phyloP scores from a whole-genome alignment of 805 yeast genomes.

The Komagataella pseudopastoris region DNA sequence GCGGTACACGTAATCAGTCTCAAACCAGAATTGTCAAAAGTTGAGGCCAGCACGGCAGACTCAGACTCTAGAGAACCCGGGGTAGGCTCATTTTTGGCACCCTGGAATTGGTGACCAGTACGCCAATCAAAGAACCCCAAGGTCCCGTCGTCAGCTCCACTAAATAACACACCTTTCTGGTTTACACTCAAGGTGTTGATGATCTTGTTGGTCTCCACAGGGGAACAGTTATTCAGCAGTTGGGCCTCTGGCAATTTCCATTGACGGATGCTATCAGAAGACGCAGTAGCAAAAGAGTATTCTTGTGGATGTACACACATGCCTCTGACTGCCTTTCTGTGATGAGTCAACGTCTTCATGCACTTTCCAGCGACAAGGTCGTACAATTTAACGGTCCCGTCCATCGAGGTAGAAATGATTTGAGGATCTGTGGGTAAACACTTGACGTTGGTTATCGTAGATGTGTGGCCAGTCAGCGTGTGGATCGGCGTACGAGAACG shows the following conservation, averaged over 20 bases:
- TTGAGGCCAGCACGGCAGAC: constrained; percentile 51
- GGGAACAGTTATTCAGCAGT: constrained; percentile 43
- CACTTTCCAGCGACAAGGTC: constrained; percentile 74
- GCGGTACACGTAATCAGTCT: constrained; percentile 78
- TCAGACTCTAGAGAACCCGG: constrained; percentile 66
- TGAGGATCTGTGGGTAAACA: constrained; percentile 76
- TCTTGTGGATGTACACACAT: constrained; percentile 57
- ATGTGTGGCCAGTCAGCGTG: constrained; percentile 71
- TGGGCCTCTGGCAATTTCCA: constrained; percentile 77
- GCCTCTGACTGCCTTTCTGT: constrained; percentile 68
- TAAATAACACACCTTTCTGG: constrained; percentile 45
- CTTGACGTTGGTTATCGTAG: constrained; percentile 56
- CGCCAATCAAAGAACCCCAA: constrained; percentile 70
- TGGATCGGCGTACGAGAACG: constrained; percentile 64
- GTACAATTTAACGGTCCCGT: constrained; percentile 81
- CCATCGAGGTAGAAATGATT: constrained; percentile 70
- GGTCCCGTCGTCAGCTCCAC: constrained; percentile 78
- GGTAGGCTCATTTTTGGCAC: constrained; percentile 33
- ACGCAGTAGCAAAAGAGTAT: constrained; percentile 66
- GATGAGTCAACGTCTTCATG: constrained; percentile 66
- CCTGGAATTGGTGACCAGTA: constrained; percentile 51
- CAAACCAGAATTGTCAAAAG: constrained; percentile 70
- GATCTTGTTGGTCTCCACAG: constrained; percentile 19
- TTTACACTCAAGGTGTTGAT: constrained; percentile 62
- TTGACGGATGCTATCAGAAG: constrained; percentile 69